Evolutionary conservation across 2,329 filamentous ascomycete genomes (phyloP).

Genomic region (Pseudogymnoascus sp.): DNA sequence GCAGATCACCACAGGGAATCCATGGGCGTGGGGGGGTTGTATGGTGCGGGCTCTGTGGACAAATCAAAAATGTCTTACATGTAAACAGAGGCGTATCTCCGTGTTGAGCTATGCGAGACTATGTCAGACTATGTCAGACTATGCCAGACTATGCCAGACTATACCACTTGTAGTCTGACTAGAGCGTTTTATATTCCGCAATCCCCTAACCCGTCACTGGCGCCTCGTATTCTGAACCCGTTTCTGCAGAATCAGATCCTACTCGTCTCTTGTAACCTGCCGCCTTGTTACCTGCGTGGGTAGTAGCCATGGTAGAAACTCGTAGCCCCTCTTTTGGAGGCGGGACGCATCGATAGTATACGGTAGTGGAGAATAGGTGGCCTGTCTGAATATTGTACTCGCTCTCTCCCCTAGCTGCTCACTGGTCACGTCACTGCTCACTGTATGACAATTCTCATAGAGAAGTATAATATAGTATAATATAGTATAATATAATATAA

Average conservation of each 20-base stretch:
- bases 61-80: not conserved
- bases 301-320: too few relatives aligned
- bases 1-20: not conserved
- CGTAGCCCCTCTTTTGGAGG: not conserved
- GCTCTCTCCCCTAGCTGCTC: not conserved
- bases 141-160: not conserved
- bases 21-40: not conserved
- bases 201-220: not conserved
- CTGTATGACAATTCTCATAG: not conserved
- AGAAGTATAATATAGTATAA: not conserved
- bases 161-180: not conserved
- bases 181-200: not conserved
- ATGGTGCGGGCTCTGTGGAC: not conserved
- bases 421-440: too few relatives aligned
- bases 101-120: not conserved
- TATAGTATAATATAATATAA: not conserved
- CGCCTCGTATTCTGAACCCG: not conserved
- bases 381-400: not conserved
- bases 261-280: not conserved
- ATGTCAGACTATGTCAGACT: not conserved
- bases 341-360: not conserved
- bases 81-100: not conserved
- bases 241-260: not conserved
- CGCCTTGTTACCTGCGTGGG: not conserved
- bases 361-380: not conserved